These are phyloP conservation scores for Hyaloperonospora arabidopsidis DNA, from an alignment of 352 stramenopile species.

Conservation along the genomic window DNA sequence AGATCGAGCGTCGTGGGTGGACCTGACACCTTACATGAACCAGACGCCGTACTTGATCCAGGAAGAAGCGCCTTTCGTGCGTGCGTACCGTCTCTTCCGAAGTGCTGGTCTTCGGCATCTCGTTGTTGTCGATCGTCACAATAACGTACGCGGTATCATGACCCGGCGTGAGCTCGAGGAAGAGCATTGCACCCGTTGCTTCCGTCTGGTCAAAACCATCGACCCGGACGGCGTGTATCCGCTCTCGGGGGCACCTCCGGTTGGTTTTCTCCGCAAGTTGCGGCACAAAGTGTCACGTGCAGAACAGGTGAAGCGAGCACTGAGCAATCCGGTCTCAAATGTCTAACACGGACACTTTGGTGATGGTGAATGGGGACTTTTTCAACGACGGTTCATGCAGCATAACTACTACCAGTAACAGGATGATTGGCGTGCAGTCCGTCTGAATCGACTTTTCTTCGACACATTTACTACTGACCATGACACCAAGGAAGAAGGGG, in stretches of 20 bases:
- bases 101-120: slow-evolving; percentile 94
- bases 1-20: slow-evolving; percentile 89
- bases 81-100: slow-evolving; percentile 95
- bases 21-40: slow-evolving; percentile 96
- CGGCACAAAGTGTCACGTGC: slow-evolving; percentile 52
- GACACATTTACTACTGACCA: too few species aligned
- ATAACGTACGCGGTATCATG: slow-evolving; percentile 87
- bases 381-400: too few species aligned
- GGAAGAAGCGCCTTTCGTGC: slow-evolving; percentile 90
- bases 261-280: slow-evolving; percentile 60
- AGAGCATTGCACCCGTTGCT: slow-evolving; percentile 71
- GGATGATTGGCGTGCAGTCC: too few species aligned
- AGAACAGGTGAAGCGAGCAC: slow-evolving; percentile 68
- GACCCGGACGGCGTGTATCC: slow-evolving; percentile 68
- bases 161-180: slow-evolving; percentile 78
- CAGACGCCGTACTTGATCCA: slow-evolving; percentile 94
- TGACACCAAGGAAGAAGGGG: too few species aligned
- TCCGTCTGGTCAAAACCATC: slow-evolving; percentile 66
- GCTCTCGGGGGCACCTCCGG: slow-evolving; percentile 39
- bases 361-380: too few species aligned
- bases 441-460: too few species aligned
- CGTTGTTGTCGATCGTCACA: slow-evolving; percentile 87
- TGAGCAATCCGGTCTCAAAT: slow-evolving; percentile 34
- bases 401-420: too few species aligned
- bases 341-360: slow-evolving; percentile 9